Evolutionary conservation across 2,329 filamentous ascomycete genomes (phyloP), one percentile per base, ranked within the genome.

Genomic region (Rutstroemia sp.): DNA sequence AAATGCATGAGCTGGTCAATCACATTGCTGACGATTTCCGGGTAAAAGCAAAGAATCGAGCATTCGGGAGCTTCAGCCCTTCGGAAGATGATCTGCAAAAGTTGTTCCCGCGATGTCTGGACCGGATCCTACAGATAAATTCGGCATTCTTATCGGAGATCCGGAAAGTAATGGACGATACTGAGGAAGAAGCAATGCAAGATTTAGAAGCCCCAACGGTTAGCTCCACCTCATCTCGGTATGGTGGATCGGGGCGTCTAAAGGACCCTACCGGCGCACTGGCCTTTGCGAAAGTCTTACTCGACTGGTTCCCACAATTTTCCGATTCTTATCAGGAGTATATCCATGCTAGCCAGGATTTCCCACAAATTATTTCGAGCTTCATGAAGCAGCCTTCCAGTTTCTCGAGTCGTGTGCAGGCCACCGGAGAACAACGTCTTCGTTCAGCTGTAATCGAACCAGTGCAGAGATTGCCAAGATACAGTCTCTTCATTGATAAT

Each of bases 401-500:
- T 66, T 92, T 96, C 69, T 87, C 87, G 2, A 86, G 87, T 63
- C 79, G 88, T 47, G 83, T 96, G 3, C 83, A 89, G 52, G 84
- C 92, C 61, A 87, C 87, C 2, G 92, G 94, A 55, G 94, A 97
- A 70, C 94, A 99, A 73, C 82, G 85, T 57, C 80, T 97, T 54
- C 91, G 89, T 49, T 97, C 94, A 3, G 81, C 94, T 60, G 80
- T 99, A 54, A 99, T 99, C 69, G 94, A 99, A 72, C 94, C 94
- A 2, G 92, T 99, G 0, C 94, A 99, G 71, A 82, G 94, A 52
- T 79, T 99, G 52, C 94, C 94, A 25, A 86, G 94, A 25, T 99
- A 99, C 73, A 96, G 90, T 67, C 77, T 99, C 38, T 87, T 97
- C 68, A 97, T 99, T 65, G 94, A 99, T 73, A 92, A 95, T 67